These are phyloP conservation scores for Tarenaya hassleriana DNA, from an alignment of 345 rosid genomes.

Conservation along the genomic window DNA sequence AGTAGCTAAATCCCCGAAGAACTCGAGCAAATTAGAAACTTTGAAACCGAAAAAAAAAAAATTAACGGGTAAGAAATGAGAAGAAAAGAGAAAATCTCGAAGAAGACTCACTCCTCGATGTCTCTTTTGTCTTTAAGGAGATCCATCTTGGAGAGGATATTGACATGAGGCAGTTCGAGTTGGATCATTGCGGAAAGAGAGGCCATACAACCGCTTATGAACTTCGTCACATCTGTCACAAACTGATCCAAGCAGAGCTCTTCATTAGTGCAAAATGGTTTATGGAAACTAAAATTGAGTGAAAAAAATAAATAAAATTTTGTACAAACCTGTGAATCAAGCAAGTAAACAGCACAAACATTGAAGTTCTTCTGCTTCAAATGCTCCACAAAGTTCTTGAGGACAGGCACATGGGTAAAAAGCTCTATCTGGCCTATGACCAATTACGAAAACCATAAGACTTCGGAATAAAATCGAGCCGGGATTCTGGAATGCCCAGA, in stretches of 20 bases:
- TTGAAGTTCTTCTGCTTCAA: slow-evolving; percentile 72
- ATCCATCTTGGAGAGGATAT: slow-evolving; percentile 94
- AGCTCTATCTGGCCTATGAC: slow-evolving; percentile 80
- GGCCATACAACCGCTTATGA: slow-evolving; percentile 91
- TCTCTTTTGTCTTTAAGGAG: slow-evolving; percentile 66
- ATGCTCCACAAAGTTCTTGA: slow-evolving; percentile 85
- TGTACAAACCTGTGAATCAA: slow-evolving; percentile 82
- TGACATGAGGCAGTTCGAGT: slow-evolving; percentile 86
- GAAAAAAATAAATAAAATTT: not conserved
- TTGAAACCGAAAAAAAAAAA: not conserved
- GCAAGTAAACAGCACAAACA: slow-evolving; percentile 77
- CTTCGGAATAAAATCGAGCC: no score
- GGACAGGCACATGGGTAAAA: slow-evolving; percentile 85
- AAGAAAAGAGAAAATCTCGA: no score
- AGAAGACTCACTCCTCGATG: slow-evolving; percentile 60
- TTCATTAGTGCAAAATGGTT: slow-evolving; percentile 5
- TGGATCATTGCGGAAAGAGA: slow-evolving; percentile 95
- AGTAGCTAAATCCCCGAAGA: slow-evolving; percentile 39
- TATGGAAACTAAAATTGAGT: not conserved
- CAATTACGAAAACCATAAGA: no score
- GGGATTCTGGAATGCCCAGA: no score
- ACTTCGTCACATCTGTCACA: slow-evolving; percentile 82
- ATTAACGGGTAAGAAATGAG: slow-evolving; percentile 17
- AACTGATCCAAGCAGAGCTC: slow-evolving; percentile 44
- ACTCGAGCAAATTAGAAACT: slow-evolving; percentile 6